These are phyloP conservation scores for Leccinum imitatum DNA, from an alignment of 768 basidiomycete genomes.

Conservation along the genomic window DNA sequence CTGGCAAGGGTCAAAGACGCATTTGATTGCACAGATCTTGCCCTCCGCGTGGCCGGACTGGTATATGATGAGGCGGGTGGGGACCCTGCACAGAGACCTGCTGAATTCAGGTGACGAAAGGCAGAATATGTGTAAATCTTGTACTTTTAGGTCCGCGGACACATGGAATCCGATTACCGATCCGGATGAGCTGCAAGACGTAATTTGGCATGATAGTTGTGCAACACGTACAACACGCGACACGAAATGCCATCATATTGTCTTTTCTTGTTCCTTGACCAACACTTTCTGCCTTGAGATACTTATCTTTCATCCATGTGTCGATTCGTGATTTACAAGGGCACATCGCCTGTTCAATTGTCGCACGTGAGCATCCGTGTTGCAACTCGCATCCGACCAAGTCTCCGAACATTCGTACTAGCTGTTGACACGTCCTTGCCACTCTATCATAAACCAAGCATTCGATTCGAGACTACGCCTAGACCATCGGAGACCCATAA, in stretches of 20 bases:
- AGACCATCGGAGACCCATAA: conserved; percentile 82
- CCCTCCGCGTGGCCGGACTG: conserved; percentile 79
- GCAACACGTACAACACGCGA: conserved; percentile 1
- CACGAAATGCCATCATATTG: not conserved
- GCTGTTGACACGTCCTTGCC: conserved; percentile 91
- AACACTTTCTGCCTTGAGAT: not conserved
- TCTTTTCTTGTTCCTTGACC: not conserved
- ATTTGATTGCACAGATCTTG: conserved; percentile 58
- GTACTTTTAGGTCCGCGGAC: conserved; percentile 1
- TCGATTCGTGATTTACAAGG: conserved; percentile 93
- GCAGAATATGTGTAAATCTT: conserved; percentile 6
- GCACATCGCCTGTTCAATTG: conserved; percentile 88
- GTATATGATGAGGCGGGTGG: conserved; percentile 84
- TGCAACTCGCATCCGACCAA: not conserved
- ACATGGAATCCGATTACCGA: conserved; percentile 7
- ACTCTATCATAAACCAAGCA: conserved; percentile 97
- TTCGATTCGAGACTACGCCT: conserved; percentile 90
- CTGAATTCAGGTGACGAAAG: conserved; percentile 64
- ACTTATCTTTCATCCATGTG: conserved; percentile 55
- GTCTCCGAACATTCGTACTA: conserved; percentile 29
- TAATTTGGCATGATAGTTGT: conserved; percentile 20
- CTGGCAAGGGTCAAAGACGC: conserved; percentile 1
- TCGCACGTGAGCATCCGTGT: conserved; percentile 59
- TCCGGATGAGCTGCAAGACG: conserved; percentile 14
- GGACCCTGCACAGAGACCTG: conserved; percentile 72